Percentiles rank a stretch among this genome's conserved stretches.
Conservation (phyloP, 306 rosid species). For the Acacia acuminata region DNA sequence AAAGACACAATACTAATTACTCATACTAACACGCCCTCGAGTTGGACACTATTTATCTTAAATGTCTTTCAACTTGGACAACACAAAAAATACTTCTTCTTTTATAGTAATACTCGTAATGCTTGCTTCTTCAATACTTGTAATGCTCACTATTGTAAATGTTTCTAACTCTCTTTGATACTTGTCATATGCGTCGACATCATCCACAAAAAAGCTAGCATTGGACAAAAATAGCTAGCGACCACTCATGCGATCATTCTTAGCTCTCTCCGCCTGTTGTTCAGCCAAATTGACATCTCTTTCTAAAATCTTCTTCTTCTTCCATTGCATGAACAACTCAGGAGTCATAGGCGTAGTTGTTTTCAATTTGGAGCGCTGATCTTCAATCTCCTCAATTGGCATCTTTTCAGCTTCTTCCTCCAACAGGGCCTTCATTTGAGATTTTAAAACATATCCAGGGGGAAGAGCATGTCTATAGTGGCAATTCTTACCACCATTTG, state of each 20-base stretch:
- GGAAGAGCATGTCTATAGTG: conserved; percentile 99
- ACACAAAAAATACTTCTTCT: too few species aligned
- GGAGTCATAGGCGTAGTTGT: conserved; percentile 86
- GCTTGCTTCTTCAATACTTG: too few species aligned
- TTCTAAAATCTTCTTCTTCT: conserved; percentile 80
- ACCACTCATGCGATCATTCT: conserved; percentile 91
- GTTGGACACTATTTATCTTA: too few species aligned
- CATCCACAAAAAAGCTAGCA: conserved; percentile 97
- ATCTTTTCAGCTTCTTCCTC: conserved; percentile 76
- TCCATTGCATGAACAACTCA: conserved; percentile 85
- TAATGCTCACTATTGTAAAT: too few species aligned
- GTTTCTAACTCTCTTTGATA: conserved; percentile 76
- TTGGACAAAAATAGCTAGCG: conserved; percentile 88
- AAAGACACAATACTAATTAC: too few species aligned
- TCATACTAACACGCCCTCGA: too few species aligned
- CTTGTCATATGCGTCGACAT: conserved; percentile 86
- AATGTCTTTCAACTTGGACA: too few species aligned
- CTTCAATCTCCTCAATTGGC: conserved; percentile 88
- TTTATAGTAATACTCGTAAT: too few species aligned
- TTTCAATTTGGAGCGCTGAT: conserved; percentile 79
- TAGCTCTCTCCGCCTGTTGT: conserved; percentile 93
- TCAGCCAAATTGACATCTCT: conserved; percentile 88
- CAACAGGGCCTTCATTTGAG: conserved; percentile 96
- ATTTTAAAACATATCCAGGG: conserved; percentile 87
- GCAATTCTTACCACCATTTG: conserved; percentile 90